These are phyloP conservation scores for Rosellinia necatrix DNA, from an alignment of 2,329 filamentous ascomycete species.

Conservation along the genomic window DNA sequence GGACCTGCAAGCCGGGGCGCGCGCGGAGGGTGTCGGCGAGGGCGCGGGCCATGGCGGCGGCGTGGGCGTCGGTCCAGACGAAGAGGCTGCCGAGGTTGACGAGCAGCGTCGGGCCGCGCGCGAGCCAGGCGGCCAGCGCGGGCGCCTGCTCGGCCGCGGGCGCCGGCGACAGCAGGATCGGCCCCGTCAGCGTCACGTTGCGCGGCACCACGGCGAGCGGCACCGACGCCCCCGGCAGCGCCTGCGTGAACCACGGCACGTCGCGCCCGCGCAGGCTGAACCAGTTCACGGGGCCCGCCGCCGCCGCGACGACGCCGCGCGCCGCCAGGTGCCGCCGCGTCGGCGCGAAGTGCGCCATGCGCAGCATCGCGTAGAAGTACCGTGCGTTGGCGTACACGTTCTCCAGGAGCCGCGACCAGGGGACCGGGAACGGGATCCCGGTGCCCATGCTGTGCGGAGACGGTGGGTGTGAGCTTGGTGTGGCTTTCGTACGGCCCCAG, in stretches of 20 bases:
- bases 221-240: constrained; percentile 22
- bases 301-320: constrained; percentile 26
- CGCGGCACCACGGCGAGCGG: constrained; percentile 26
- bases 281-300: constrained; percentile 15
- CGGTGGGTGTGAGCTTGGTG: neutral
- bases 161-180: constrained; percentile 23
- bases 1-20: constrained; percentile 16
- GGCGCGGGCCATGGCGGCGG: constrained; percentile 25
- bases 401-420: constrained; percentile 25
- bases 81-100: constrained; percentile 28
- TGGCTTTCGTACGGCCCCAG: neutral
- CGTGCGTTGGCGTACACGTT: constrained; percentile 28
- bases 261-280: constrained; percentile 15
- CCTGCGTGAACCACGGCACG: constrained; percentile 27
- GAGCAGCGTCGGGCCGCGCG: constrained; percentile 26
- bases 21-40: constrained; percentile 16
- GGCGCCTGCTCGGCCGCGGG: constrained; percentile 21
- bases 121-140: constrained; percentile 23
- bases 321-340: constrained; percentile 19
- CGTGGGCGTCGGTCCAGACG: constrained; percentile 17
- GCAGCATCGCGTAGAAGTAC: constrained; percentile 21
- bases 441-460: constrained; percentile 23
- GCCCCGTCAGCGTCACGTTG: constrained; percentile 29
- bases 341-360: constrained; percentile 12
- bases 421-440: constrained; percentile 29